These are phyloP conservation scores for Urostyla sp. DNA, from an alignment of 73 alveolate species.

Conservation along the genomic window DNA sequence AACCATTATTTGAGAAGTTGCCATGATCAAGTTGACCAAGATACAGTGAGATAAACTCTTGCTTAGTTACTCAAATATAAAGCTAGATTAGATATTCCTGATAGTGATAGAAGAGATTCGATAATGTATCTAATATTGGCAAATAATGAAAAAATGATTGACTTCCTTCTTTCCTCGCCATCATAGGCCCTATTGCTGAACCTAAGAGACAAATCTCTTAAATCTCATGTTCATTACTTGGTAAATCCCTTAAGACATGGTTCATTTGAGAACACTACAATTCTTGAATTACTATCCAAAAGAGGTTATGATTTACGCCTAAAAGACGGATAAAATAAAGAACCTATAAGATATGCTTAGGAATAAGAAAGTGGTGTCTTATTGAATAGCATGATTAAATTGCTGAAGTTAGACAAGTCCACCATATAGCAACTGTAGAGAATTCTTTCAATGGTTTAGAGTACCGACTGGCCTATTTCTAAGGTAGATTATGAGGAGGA, in stretches of 20 bases:
- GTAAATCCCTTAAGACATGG: constrained; percentile 89
- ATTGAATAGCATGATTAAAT: constrained; percentile 25
- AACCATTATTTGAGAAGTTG: no score
- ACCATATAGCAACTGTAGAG: constrained; percentile 7
- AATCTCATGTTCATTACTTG: constrained; percentile 81
- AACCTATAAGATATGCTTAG: constrained; percentile 33
- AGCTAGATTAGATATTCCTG: constrained; percentile 55
- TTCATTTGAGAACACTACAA: constrained; percentile 89
- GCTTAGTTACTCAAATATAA: constrained; percentile 24
- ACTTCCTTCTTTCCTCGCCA: no score
- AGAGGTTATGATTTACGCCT: constrained; percentile 63
- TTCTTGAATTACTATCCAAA: constrained; percentile 76
- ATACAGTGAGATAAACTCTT: constrained; percentile 2
- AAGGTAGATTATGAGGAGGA: constrained; percentile 69
- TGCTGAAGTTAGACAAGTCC: not conserved
- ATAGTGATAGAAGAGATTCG: constrained; percentile 85
- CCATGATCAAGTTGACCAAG: no score
- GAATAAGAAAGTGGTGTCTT: constrained; percentile 47
- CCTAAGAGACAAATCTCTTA: constrained; percentile 81
- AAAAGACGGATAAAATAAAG: constrained; percentile 61
- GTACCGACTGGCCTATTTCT: constrained; percentile 58
- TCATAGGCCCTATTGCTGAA: no score
- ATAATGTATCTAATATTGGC: constrained; percentile 79
- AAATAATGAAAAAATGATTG: constrained; percentile 71
- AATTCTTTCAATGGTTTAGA: not conserved